Conservation (phyloP, 805 yeast genomes). For the Zygosaccharomyces siamensis region DNA sequence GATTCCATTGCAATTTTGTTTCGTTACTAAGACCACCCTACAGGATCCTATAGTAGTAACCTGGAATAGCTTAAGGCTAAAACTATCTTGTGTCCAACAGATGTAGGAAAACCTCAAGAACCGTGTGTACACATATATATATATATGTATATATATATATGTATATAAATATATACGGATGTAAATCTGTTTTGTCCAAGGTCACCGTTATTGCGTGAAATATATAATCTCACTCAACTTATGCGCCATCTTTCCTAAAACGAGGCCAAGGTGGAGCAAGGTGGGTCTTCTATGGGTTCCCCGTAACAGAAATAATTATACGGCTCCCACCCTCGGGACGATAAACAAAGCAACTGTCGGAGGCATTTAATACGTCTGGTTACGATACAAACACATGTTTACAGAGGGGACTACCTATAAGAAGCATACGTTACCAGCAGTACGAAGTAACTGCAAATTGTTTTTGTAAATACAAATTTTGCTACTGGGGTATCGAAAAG, state of each 20-base stretch:
- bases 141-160: background rate
- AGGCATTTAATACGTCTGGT: background rate
- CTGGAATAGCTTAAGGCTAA: no score
- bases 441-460: background rate
- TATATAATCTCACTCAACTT: conserved; percentile 5
- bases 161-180: background rate
- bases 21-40: no score
- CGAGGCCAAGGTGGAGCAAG: conserved; percentile 2
- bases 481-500: background rate
- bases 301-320: conserved; percentile 5
- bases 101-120: no score
- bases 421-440: background rate
- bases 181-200: background rate
- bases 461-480: background rate
- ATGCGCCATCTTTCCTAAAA: conserved; percentile 6
- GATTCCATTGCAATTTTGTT: background rate
- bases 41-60: no score
- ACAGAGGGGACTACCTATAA: background rate
- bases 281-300: background rate
- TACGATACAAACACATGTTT: background rate
- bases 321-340: background rate
- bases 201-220: conserved; percentile 2
- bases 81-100: no score
- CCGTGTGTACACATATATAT: background rate
- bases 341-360: conserved; percentile 6